Percentiles rank a stretch among this genome's conserved stretches.
Conservation (phyloP, 805 yeast species). For the Sungouiozyma intestinalis region DNA sequence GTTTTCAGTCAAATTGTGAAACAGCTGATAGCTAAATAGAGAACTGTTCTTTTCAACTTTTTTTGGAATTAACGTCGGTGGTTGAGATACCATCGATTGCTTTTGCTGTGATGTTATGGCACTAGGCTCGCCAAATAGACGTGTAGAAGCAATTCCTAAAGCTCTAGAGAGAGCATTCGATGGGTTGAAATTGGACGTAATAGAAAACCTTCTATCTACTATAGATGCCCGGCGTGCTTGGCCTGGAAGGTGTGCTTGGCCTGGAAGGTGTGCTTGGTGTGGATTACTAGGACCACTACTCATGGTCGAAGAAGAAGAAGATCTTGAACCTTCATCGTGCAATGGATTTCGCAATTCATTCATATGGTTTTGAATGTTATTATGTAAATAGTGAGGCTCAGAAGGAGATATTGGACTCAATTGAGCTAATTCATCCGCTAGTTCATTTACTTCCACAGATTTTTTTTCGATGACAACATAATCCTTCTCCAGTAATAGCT, state of each 20-base stretch:
- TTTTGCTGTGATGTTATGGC: constrained; percentile 17
- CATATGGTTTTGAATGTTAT: not conserved
- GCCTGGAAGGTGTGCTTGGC: constrained; percentile 1
- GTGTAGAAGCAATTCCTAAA: constrained; percentile 73
- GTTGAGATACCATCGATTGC: constrained; percentile 11
- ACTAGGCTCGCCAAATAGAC: constrained; percentile 54
- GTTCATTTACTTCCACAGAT: constrained; percentile 87
- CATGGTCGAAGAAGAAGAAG: not conserved
- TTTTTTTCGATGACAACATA: constrained; percentile 93
- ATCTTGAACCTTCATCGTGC: constrained; percentile 1
- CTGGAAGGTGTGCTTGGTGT: constrained; percentile 1
- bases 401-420: constrained; percentile 6
- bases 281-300: not conserved
- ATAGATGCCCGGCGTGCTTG: constrained; percentile 45
- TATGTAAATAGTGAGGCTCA: not conserved
- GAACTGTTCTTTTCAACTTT: constrained; percentile 7
- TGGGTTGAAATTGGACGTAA: constrained; percentile 53
- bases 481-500: constrained; percentile 59
- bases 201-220: constrained; percentile 53
- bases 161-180: constrained; percentile 86
- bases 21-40: constrained; percentile 20
- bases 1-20: constrained; percentile 26
- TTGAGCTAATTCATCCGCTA: constrained; percentile 80
- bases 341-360: not conserved
- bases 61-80: constrained; percentile 19